phyloP scores from a whole-genome alignment of 768 basidiomycete genomes.

The Termitomyces sp. region DNA sequence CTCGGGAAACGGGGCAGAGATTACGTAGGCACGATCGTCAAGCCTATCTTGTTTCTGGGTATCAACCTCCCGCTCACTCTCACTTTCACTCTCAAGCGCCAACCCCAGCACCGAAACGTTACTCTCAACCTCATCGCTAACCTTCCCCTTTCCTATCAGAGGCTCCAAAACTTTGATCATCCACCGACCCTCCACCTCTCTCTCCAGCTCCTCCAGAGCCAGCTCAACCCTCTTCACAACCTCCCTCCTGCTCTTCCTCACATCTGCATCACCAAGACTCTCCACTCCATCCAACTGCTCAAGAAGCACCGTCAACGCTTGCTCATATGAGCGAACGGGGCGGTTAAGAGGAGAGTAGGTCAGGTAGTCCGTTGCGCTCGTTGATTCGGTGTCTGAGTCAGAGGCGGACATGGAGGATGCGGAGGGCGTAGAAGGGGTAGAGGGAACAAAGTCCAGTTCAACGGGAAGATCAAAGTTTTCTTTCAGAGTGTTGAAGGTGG shows the following conservation, averaged over 20 bases:
- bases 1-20: not conserved
- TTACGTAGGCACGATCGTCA: not conserved
- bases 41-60: not conserved
- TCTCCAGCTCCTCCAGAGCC: conserved; percentile 49
- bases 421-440: conserved; percentile 10
- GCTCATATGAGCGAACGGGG: conserved; percentile 53
- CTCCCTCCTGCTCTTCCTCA: conserved; percentile 46
- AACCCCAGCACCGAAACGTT: not conserved
- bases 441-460: conserved; percentile 33
- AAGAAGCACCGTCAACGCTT: conserved; percentile 51
- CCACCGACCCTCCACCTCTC: conserved; percentile 35
- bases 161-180: not conserved
- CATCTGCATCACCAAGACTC: conserved; percentile 47
- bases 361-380: conserved; percentile 27
- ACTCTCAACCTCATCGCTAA: not conserved
- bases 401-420: conserved; percentile 9
- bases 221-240: conserved; percentile 50
- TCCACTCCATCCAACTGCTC: conserved; percentile 52
- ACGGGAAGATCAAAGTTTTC: conserved; percentile 31
- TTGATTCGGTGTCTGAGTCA: conserved; percentile 5
- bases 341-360: conserved; percentile 53
- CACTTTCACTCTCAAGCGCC: not conserved
- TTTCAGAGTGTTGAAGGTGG: conserved; percentile 28
- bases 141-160: not conserved
- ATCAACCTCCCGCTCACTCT: not conserved